Evolutionary conservation across 371 early-diverging fungal genomes (phyloP).

Genomic region (Mucor sp.): DNA sequence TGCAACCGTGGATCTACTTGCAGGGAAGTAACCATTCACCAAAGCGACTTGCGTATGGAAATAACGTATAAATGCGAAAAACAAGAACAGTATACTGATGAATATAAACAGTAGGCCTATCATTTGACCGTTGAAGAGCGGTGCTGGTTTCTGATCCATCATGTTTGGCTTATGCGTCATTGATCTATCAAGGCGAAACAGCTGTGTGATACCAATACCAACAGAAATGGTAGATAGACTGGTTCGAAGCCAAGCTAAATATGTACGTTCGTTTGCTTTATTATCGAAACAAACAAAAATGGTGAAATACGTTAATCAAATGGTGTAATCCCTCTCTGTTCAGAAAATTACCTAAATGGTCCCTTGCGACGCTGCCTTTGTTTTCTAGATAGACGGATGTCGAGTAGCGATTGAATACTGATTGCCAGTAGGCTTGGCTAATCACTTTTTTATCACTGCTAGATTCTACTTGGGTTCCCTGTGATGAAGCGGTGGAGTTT

Average conservation of each 20-base stretch:
- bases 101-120: slow-evolving; percentile 62
- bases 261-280: slow-evolving; percentile 81
- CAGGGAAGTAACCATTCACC: slow-evolving; percentile 72
- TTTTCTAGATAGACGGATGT: slow-evolving; percentile 63
- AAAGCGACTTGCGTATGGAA: slow-evolving; percentile 70
- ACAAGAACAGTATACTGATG: slow-evolving; percentile 63
- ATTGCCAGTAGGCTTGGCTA: slow-evolving; percentile 5
- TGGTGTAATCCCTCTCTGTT: neutral
- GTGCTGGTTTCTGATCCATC: neutral
- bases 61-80: slow-evolving; percentile 68
- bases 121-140: slow-evolving; percentile 35
- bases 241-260: slow-evolving; percentile 78
- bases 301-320: slow-evolving; percentile 5
- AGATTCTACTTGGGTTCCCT: neutral
- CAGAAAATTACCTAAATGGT: slow-evolving; percentile 62
- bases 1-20: slow-evolving; percentile 63
- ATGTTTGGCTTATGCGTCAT: slow-evolving; percentile 20
- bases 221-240: slow-evolving; percentile 76
- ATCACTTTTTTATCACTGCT: neutral
- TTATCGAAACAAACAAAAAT: slow-evolving; percentile 7
- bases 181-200: slow-evolving; percentile 60
- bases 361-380: slow-evolving; percentile 79
- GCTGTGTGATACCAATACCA: slow-evolving; percentile 76
- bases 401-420: slow-evolving; percentile 13
- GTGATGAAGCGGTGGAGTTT: neutral